Percentiles rank a stretch among this genome's conserved stretches.
Conservation (phyloP, 305 asterid genomes). For the Fraxinus latifolia region DNA sequence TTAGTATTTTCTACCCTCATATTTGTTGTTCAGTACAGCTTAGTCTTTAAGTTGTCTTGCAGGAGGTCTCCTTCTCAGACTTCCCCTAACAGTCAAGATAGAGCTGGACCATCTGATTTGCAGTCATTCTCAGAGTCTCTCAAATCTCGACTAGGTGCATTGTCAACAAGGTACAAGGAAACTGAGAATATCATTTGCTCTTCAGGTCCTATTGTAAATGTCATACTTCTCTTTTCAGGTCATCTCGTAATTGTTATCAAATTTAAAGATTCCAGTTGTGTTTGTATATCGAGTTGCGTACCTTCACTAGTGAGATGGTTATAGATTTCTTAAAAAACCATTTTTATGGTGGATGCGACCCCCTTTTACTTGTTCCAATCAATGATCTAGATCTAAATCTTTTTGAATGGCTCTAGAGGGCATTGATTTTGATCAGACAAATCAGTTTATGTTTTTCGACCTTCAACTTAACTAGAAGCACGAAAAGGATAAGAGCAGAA, state of each 20-base stretch:
- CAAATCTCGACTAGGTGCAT: constrained; percentile 67
- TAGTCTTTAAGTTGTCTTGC: constrained; percentile 28
- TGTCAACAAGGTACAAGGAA: constrained; percentile 63
- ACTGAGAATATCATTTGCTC: constrained; percentile 15
- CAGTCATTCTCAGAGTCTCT: constrained; percentile 70
- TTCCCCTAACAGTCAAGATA: constrained; percentile 58
- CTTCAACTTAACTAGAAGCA: not conserved
- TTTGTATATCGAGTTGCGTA: not conserved
- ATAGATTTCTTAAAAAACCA: not conserved
- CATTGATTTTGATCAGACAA: not conserved
- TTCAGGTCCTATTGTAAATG: not conserved
- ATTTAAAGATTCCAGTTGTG: not conserved
- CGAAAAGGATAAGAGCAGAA: not conserved
- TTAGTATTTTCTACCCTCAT: not conserved
- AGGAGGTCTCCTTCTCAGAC: constrained; percentile 57
- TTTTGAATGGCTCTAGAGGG: not conserved
- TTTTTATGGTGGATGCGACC: not conserved
- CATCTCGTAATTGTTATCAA: not conserved
- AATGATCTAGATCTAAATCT: not conserved
- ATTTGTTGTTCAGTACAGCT: constrained; percentile 17
- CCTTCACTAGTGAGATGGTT: not conserved
- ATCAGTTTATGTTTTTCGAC: not conserved
- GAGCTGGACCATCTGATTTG: constrained; percentile 79
- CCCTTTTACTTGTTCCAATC: not conserved
- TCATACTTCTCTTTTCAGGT: not conserved